Percentiles rank a stretch among this genome's conserved stretches.
phyloP scores from a whole-genome alignment of 495 filamentous ascomycete species.

The Neurospora sp. region DNA sequence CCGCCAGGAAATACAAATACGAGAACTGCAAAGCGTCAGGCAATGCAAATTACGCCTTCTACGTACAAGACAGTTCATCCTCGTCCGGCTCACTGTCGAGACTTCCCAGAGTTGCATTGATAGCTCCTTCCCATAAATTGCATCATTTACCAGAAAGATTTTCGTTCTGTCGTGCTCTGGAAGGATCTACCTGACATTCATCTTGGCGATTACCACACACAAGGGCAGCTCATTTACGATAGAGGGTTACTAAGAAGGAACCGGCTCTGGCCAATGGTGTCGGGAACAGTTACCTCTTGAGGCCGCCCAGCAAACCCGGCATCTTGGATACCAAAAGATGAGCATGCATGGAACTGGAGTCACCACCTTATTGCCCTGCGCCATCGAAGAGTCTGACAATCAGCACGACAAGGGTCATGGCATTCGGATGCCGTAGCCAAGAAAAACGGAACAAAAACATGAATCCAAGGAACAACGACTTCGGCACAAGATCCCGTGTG shows the following conservation, averaged over 20 bases:
- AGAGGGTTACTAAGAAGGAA: not conserved
- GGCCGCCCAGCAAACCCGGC: not conserved
- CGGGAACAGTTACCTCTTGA: not conserved
- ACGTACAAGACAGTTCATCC: not conserved
- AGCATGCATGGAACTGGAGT: not conserved
- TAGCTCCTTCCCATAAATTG: not conserved
- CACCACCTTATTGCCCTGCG: not conserved
- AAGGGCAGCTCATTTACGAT: not conserved
- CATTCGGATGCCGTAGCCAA: not conserved
- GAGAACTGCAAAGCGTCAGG: not conserved
- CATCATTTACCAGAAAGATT: not conserved
- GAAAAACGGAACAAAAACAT: not conserved
- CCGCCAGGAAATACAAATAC: not conserved
- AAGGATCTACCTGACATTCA: not conserved
- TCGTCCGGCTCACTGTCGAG: not conserved
- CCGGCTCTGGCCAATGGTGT: not conserved
- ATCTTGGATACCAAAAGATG: not conserved
- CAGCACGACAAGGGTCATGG: not conserved
- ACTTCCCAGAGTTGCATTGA: not conserved
- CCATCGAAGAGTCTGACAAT: not conserved
- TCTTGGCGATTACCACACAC: not conserved
- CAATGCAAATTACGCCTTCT: not conserved
- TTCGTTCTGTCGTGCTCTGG: not conserved
- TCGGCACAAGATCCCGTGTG: not conserved
- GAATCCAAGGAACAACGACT: not conserved